Evolutionary conservation across 2,329 filamentous ascomycete species (phyloP).

Genomic region (Pleochaeta shiraiana): DNA sequence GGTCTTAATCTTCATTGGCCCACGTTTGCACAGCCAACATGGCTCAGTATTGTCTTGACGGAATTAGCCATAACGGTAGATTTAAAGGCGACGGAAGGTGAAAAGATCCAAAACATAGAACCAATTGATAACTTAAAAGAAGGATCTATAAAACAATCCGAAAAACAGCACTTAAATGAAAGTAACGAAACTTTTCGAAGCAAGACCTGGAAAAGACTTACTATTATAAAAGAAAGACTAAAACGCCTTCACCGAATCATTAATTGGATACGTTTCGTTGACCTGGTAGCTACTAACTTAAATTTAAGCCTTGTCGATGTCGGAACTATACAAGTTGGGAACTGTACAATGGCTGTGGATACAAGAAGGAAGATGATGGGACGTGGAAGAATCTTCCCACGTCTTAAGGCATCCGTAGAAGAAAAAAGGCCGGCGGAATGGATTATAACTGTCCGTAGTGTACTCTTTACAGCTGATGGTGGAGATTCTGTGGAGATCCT

Average conservation of each 20-base stretch:
- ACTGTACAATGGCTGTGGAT: conserved; percentile 69
- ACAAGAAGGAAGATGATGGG: conserved; percentile 84
- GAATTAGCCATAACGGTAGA: conserved; percentile 75
- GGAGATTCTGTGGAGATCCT: conserved; percentile 69
- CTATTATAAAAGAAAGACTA: conserved; percentile 58
- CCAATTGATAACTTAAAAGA: conserved; percentile 13
- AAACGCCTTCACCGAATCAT: conserved; percentile 75
- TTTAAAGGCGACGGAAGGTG: conserved; percentile 37
- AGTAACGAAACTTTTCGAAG: conserved; percentile 26
- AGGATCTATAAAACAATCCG: conserved; percentile 11
- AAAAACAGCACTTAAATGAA: conserved; percentile 9
- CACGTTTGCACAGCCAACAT: conserved; percentile 92
- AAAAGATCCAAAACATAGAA: conserved; percentile 14
- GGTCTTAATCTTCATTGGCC: conserved; percentile 78
- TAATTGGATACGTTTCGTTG: conserved; percentile 72
- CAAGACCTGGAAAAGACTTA: conserved; percentile 64
- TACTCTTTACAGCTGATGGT: conserved; percentile 73
- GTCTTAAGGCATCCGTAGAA: conserved; percentile 40
- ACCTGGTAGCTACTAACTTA: conserved; percentile 67
- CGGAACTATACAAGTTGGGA: conserved; percentile 67
- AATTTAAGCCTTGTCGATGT: conserved; percentile 58
- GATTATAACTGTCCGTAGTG: conserved; percentile 68
- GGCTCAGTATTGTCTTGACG: conserved; percentile 74
- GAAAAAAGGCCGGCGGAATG: conserved; percentile 71
- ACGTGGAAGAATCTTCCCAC: conserved; percentile 70